A percentile compares a stretch with the other conserved stretches of the same genome.
These are phyloP conservation scores for Penicillium nordicum DNA, from an alignment of 2,329 filamentous ascomycete genomes.

Conservation along the genomic window DNA sequence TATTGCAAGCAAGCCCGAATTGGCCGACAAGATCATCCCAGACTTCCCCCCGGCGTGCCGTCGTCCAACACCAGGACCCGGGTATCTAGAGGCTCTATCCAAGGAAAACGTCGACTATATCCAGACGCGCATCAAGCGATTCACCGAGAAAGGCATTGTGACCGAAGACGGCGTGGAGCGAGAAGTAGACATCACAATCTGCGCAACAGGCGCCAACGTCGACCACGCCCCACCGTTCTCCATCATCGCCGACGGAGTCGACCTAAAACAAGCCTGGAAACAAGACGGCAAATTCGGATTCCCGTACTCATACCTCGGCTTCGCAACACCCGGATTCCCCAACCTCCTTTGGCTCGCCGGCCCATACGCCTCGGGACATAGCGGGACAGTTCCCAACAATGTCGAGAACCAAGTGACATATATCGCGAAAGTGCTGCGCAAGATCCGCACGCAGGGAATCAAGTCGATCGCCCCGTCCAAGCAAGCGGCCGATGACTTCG, in stretches of 20 bases:
- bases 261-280: slow-evolving; percentile 57
- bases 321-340: slow-evolving; percentile 62
- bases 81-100: slow-evolving; percentile 63
- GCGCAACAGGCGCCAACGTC: slow-evolving; percentile 64
- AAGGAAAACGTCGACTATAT: slow-evolving; percentile 63
- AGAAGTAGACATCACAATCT: slow-evolving; percentile 63
- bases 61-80: slow-evolving; percentile 62
- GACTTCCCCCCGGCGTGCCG: slow-evolving; percentile 64
- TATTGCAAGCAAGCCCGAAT: slow-evolving; percentile 53
- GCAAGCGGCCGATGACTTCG: slow-evolving; percentile 58
- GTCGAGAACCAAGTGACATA: slow-evolving; percentile 65
- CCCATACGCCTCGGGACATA: slow-evolving; percentile 57
- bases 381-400: slow-evolving; percentile 64
- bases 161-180: slow-evolving; percentile 56
- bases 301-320: slow-evolving; percentile 65
- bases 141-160: slow-evolving; percentile 60
- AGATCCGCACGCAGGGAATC: slow-evolving; percentile 64
- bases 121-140: slow-evolving; percentile 53
- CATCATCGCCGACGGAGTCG: slow-evolving; percentile 53
- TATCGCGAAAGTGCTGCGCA: slow-evolving; percentile 64
- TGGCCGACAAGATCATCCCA: slow-evolving; percentile 57
- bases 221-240: slow-evolving; percentile 59
- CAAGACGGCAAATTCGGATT: slow-evolving; percentile 56
- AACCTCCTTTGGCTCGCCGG: slow-evolving; percentile 65
- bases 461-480: slow-evolving; percentile 57